Conservation (phyloP, 192 early-diverging fungal genomes). For the Chytriomyces confervae region DNA sequence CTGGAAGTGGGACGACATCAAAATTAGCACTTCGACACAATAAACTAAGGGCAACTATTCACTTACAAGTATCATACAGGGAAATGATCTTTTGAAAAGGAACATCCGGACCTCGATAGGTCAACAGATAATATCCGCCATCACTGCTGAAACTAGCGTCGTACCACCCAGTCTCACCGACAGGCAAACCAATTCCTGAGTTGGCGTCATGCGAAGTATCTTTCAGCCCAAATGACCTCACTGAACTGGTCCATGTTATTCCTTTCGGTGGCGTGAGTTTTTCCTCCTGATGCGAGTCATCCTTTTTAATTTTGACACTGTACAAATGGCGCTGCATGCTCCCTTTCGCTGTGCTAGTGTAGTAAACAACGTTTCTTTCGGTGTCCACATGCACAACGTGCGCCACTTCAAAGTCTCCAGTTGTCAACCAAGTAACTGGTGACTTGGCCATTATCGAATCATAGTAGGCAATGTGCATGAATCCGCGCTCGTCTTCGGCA, state of each 20-base stretch:
- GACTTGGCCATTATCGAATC: neutral
- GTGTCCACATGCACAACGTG: constrained; percentile 44
- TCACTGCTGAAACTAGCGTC: constrained; percentile 73
- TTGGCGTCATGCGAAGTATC: constrained; percentile 1
- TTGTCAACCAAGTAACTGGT: constrained; percentile 54
- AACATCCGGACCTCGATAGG: constrained; percentile 83
- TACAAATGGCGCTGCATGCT: constrained; percentile 58
- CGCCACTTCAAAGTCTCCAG: constrained; percentile 54
- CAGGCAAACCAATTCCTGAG: constrained; percentile 15
- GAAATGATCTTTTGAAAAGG: constrained; percentile 69
- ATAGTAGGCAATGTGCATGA: constrained; percentile 56
- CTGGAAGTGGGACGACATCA: neutral
- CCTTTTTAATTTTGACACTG: constrained; percentile 44
- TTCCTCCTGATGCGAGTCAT: constrained; percentile 3
- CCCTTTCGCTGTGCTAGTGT: constrained; percentile 51
- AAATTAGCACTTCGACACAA: neutral
- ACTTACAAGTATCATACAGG: constrained; percentile 20
- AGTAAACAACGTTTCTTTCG: constrained; percentile 53
- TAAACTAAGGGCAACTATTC: neutral
- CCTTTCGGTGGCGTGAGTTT: constrained; percentile 48
- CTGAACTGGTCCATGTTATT: constrained; percentile 21
- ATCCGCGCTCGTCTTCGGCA: constrained; percentile 53
- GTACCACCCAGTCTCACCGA: constrained; percentile 67
- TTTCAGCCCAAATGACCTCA: constrained; percentile 24
- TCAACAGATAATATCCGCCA: constrained; percentile 73